Evolutionary conservation across 2,329 filamentous ascomycete genomes (phyloP).

Genomic region (Penicillium sp.): DNA sequence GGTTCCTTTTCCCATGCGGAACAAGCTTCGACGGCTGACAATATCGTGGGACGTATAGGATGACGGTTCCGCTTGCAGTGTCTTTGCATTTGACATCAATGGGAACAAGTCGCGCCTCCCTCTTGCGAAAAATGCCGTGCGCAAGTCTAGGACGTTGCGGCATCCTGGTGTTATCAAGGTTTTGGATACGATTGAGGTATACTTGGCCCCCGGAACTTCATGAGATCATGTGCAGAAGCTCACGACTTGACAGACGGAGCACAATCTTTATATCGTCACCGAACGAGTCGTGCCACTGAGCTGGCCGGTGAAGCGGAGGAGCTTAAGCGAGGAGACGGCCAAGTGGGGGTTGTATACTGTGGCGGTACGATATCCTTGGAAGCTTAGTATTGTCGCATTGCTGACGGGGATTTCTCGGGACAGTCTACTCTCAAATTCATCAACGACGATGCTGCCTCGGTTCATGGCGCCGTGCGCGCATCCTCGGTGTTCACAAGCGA

Average conservation of each 20-base stretch:
- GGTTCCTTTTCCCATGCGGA: not conserved
- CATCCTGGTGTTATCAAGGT: slow-evolving; percentile 94
- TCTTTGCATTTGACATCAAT: slow-evolving; percentile 87
- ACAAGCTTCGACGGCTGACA: slow-evolving; percentile 7
- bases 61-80: slow-evolving; percentile 86
- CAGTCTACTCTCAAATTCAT: slow-evolving; percentile 90
- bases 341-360: slow-evolving; percentile 92
- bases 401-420: not conserved
- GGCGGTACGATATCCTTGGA: slow-evolving; percentile 49
- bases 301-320: slow-evolving; percentile 85
- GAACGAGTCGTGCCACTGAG: slow-evolving; percentile 77
- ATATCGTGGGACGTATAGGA: slow-evolving; percentile 52
- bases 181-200: slow-evolving; percentile 83
- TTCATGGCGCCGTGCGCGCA: slow-evolving; percentile 77
- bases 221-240: not conserved
- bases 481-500: slow-evolving; percentile 88
- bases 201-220: slow-evolving; percentile 6
- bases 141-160: slow-evolving; percentile 83
- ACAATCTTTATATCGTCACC: slow-evolving; percentile 91
- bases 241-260: slow-evolving; percentile 60
- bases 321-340: slow-evolving; percentile 77
- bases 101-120: slow-evolving; percentile 72
- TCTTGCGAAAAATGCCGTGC: slow-evolving; percentile 83
- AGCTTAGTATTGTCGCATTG: not conserved
- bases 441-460: slow-evolving; percentile 82